Base-by-base conservation (phyloP, 2,329 filamentous ascomycete genomes). In the Metarhizium humberi region DNA sequence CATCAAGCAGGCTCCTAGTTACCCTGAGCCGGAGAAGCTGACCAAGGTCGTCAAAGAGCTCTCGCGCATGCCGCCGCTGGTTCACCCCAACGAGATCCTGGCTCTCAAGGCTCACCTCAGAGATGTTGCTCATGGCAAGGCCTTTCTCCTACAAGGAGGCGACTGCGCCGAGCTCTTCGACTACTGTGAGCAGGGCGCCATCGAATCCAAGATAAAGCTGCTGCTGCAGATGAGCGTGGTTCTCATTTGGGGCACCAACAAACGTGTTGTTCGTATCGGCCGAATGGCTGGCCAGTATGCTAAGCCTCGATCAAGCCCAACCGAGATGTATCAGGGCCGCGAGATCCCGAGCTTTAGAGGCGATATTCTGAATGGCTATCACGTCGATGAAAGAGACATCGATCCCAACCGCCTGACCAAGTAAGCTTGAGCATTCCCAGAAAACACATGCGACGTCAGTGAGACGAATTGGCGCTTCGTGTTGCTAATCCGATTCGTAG, bases 281-380 rank as follows among this genome's bases (percentile, higher is more conserved):
- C 85, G 94, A 58, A 96, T 97, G 85, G 94, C 94, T 13, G 94
- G 94, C 3, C 94, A 99, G 77, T 99, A 96, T 67, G 94, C 94
- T 34, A 99, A 99, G 74, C 94, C 92, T 2, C 79, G 94, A 55
- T 96, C 90, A 4, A 95, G 87, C 63, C 88, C 92, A 0, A 92
- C 84, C 42, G 94, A 99, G 74, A 80, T 84, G 2, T 75, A 95
- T 52, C 77, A 95, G 60, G 92, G 91, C 52, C 82, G 83, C 57
- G 83, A 90, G 66, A 87, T 96, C 54, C 88, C 90, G 4, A 94
- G 89, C 46, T 99, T 97, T 78, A 81, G 94, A 53, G 94, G 94
- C 16, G 94, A 99, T 64, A 97, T 97, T 58, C 78, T 99, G 60
- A 99, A 99, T 67, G 92, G 92, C 30, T 96, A 86, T 72, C 80